Evolutionary conservation across 2,329 filamentous ascomycete species (phyloP), one percentile per base, ranked within the genome.

Genomic region (Gnomoniopsis sp.): DNA sequence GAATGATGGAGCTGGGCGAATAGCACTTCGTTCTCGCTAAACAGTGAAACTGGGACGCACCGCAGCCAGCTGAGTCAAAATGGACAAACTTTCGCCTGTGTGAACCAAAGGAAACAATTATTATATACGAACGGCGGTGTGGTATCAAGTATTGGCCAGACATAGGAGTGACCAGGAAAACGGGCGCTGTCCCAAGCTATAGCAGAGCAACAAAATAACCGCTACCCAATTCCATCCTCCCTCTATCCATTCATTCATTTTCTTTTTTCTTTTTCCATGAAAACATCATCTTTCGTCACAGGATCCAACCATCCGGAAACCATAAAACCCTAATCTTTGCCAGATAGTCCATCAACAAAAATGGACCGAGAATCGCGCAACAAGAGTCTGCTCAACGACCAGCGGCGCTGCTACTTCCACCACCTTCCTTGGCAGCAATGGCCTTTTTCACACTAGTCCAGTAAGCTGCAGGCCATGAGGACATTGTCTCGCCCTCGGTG

Each of bases 401-500:
- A 2, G 36, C 46, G 14, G 36, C 43, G 49, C 15, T 30, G 48
- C 38, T 53, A 34, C 46, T 44, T 34, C 22, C 53, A 36, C 54
- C 54, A 14, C 46, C 54, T 21, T 75, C 70, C 46, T 68, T 69
- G 2, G 63, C 61, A 12, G 70, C 73, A 57, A 78, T 77, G 17
- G 80, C 77, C 66, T 84, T 84, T 57, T 75, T 78, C 48, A 87
- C 75, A 65, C 82, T 84, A 14, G 79, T 74, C 79, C 84, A 87
- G 67, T 88, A 88, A 17, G 83, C 84, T 53, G 79, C 75, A 0
- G 85, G 83, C 84, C 83, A 88, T 6, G 81, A 70, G 19, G 73
- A 77, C 55, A 81, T 65, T 11, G 78, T 75, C 66, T 88, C 85
- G 0, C 76, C 76, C 47, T 87, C 85, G 2, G 78, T 82, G 1